These are phyloP conservation scores for Rhinocladiella mackenziei DNA, from an alignment of 2,329 filamentous ascomycete species.

Conservation along the genomic window DNA sequence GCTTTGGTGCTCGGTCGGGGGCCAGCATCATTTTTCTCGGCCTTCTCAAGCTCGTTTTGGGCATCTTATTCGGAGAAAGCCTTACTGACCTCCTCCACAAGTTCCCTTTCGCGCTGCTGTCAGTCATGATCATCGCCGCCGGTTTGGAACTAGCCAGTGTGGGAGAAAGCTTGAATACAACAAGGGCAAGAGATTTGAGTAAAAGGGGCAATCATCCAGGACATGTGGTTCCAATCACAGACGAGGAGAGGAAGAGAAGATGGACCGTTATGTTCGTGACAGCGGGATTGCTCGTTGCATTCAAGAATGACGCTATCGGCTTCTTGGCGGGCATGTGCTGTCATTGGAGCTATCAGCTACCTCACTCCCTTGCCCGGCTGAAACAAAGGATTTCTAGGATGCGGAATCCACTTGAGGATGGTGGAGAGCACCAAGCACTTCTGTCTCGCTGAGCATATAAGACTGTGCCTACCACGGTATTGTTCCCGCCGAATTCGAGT, in stretches of 20 bases:
- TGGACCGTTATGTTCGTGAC: slow-evolving; percentile 92
- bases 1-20: slow-evolving; percentile 86
- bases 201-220: slow-evolving; percentile 32
- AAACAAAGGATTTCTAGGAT: neutral
- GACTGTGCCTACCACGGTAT: slow-evolving; percentile 23
- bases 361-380: slow-evolving; percentile 20
- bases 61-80: slow-evolving; percentile 68
- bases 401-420: neutral
- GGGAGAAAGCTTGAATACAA: slow-evolving; percentile 77
- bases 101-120: slow-evolving; percentile 74
- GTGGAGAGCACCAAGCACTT: slow-evolving; percentile 16
- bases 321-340: slow-evolving; percentile 79
- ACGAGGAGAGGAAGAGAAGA: slow-evolving; percentile 62
- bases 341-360: slow-evolving; percentile 61
- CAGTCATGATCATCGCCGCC: slow-evolving; percentile 84
- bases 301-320: slow-evolving; percentile 84
- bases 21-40: slow-evolving; percentile 79
- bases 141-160: slow-evolving; percentile 84
- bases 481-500: slow-evolving; percentile 16
- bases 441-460: slow-evolving; percentile 8
- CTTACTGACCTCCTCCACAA: slow-evolving; percentile 65
- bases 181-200: slow-evolving; percentile 57
- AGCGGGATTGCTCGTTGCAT: slow-evolving; percentile 73
- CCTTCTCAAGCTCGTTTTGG: slow-evolving; percentile 67
- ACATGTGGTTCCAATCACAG: slow-evolving; percentile 11